Evolutionary conservation across 2,329 filamentous ascomycete species (phyloP), one percentile per base, ranked within the genome.

Genomic region (Penicillium palitans): DNA sequence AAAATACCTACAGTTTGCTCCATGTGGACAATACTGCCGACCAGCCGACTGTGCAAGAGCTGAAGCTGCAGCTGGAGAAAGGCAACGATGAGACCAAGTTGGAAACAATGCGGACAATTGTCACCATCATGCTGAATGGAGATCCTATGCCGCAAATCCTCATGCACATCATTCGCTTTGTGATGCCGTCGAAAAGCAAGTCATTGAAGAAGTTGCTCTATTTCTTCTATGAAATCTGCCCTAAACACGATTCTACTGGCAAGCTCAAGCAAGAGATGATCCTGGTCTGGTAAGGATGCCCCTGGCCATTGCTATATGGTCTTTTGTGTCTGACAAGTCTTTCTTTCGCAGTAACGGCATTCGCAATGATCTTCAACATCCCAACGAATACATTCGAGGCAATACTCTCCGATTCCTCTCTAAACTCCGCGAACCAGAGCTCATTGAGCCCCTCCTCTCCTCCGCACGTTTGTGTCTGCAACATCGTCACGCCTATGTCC

Each of bases 201-300:
- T 82, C 89, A 42, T 82, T 99, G 70, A 99, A 99, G 86, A 99
- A 99, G 82, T 84, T 99, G 61, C 85, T 99, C 56, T 99, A 99
- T 80, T 95, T 99, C 78, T 99, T 99, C 82, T 97, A 98, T 76
- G 95, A 99, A 80, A 95, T 98, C 75, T 98, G 95, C 76, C 95
- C 93, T 41, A 99, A 99, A 81, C 87, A 92, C 58, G 95, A 99
- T 77, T 83, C 88, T 54, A 88, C 83, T 73, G 95, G 95, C 72
- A 99, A 98, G 84, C 82, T 99, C 65, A 97, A 97, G 83, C 95
- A 99, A 79, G 95, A 99, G 80, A 98, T 97, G 91, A 99, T 99
- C 76, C 81, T 99, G 72, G 95, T 99, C 70, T 99, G 95, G 93
- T 97, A 79, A 67, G 83, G 74, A 76, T 49, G 29, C 33, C 44